These are phyloP conservation scores for Boletus subcaerulescens DNA, from an alignment of 768 basidiomycete genomes.

Conservation along the genomic window DNA sequence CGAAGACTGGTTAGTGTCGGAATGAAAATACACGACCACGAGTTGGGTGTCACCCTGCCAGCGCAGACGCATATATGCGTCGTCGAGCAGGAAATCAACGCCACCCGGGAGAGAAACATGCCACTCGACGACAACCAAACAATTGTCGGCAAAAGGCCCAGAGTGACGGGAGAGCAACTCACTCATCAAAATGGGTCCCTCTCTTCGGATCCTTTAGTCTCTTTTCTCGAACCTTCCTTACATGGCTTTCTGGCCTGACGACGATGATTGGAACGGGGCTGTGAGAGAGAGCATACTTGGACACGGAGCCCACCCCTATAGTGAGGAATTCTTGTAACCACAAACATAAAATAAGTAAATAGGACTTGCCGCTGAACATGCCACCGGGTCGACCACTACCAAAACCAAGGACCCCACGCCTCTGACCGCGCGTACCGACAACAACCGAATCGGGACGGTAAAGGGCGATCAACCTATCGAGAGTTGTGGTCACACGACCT, in stretches of 20 bases:
- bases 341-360: neutral
- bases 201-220: slow-evolving; percentile 86
- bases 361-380: slow-evolving; percentile 23
- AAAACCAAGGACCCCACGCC: slow-evolving; percentile 47
- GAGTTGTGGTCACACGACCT: slow-evolving; percentile 82
- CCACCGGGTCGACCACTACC: slow-evolving; percentile 27
- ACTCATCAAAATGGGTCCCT: slow-evolving; percentile 78
- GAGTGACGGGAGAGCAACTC: slow-evolving; percentile 9
- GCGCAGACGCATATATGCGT: neutral
- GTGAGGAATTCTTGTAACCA: slow-evolving; percentile 29
- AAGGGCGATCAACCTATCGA: slow-evolving; percentile 89
- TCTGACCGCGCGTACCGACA: slow-evolving; percentile 83
- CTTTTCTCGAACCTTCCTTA: slow-evolving; percentile 81
- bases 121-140: neutral
- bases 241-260: slow-evolving; percentile 85
- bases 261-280: slow-evolving; percentile 97
- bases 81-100: no score
- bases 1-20: slow-evolving; percentile 3
- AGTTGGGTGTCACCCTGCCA: neutral
- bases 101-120: neutral
- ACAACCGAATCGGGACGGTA: slow-evolving; percentile 91
- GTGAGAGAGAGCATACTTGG: slow-evolving; percentile 80
- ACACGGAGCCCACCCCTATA: slow-evolving; percentile 60
- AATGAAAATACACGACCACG: neutral
- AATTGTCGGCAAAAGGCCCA: no score